These are phyloP conservation scores for Talaromyces sp. DNA, from an alignment of 2,329 filamentous ascomycete species.

Conservation along the genomic window DNA sequence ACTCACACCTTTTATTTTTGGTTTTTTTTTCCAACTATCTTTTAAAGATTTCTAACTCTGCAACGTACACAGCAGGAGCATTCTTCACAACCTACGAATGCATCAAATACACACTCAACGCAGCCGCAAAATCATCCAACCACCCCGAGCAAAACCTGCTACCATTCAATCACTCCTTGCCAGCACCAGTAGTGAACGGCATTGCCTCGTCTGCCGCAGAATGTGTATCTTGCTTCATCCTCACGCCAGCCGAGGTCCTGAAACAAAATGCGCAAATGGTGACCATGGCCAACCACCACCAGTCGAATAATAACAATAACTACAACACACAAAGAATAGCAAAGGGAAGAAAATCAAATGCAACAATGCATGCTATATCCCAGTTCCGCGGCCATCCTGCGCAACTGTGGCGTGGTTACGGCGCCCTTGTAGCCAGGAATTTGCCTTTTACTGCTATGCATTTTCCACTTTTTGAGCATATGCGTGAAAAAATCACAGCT, in stretches of 20 bases:
- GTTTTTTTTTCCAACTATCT: not conserved
- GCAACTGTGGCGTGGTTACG: conserved; percentile 65
- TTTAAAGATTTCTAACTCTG: not conserved
- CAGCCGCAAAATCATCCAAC: conserved; percentile 19
- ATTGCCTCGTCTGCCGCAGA: conserved; percentile 72
- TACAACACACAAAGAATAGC: not conserved
- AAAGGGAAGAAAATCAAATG: conserved; percentile 23
- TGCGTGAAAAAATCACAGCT: conserved; percentile 52
- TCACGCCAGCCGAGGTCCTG: conserved; percentile 83
- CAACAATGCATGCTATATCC: conserved; percentile 53
- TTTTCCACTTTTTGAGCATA: conserved; percentile 77
- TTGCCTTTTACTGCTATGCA: conserved; percentile 83
- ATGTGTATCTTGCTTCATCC: conserved; percentile 76
- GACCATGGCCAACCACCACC: conserved; percentile 16
- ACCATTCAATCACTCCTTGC: conserved; percentile 44
- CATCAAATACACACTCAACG: conserved; percentile 60
- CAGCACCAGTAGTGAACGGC: conserved; percentile 66
- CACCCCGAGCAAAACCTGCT: not conserved
- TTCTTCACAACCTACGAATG: conserved; percentile 91
- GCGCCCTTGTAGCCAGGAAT: conserved; percentile 74
- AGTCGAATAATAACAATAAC: not conserved
- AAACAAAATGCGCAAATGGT: conserved; percentile 94
- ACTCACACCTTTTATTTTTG: too few species aligned
- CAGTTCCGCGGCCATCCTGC: conserved; percentile 53
- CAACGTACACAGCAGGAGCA: conserved; percentile 57